Evolutionary conservation across 2,329 filamentous ascomycete species (phyloP).

Genomic region (Colletotrichum sp.): DNA sequence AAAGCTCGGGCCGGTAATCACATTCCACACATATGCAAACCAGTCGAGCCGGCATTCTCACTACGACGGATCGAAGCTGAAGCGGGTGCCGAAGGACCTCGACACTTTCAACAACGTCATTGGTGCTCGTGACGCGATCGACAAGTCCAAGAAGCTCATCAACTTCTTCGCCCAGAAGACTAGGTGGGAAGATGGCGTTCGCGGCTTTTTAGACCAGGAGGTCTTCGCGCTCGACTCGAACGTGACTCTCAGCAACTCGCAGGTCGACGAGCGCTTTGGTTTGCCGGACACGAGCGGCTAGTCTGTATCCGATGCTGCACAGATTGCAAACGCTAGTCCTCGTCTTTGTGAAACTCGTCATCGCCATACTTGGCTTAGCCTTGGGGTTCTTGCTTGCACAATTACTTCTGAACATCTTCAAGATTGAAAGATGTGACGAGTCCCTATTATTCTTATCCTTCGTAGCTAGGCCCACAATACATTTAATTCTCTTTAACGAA

Average conservation of each 20-base stretch:
- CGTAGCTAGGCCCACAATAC: fast-evolving
- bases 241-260: neutral
- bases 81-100: neutral
- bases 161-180: neutral
- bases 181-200: neutral
- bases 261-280: neutral
- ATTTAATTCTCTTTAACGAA: neutral
- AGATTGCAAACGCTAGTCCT: neutral
- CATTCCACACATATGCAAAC: neutral
- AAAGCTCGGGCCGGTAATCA: neutral
- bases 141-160: neutral
- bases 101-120: neutral
- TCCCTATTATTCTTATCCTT: neutral
- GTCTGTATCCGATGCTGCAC: neutral
- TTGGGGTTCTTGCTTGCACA: neutral
- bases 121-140: neutral
- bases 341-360: fast-evolving
- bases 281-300: neutral
- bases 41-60: neutral
- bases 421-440: neutral
- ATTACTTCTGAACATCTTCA: neutral
- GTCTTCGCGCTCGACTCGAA: neutral
- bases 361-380: neutral
- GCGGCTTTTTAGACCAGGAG: neutral
- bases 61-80: neutral